These are phyloP conservation scores for Dryas integrifolia DNA, from an alignment of 331 rosid species.

Conservation along the genomic window DNA sequence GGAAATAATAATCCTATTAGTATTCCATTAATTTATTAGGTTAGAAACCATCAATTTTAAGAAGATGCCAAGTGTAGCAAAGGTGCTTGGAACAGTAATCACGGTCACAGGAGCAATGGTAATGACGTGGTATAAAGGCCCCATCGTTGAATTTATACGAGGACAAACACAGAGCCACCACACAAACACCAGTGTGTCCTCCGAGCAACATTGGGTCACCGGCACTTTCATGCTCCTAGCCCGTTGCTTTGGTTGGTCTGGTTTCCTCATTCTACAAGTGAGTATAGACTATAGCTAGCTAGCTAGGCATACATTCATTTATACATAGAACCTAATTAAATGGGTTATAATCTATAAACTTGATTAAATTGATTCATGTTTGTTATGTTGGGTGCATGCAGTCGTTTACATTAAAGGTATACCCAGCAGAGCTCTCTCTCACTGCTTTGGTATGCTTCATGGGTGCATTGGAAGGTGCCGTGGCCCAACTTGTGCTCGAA, in stretches of 20 bases:
- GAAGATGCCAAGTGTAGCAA: constrained; percentile 62
- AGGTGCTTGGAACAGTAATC: constrained; percentile 69
- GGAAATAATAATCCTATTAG: no score
- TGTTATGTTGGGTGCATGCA: constrained; percentile 30
- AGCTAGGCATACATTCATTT: not conserved
- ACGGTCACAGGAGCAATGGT: constrained; percentile 87
- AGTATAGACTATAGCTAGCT: not conserved
- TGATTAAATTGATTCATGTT: no score
- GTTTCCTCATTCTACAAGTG: constrained; percentile 87
- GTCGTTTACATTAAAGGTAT: constrained; percentile 75
- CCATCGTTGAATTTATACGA: constrained; percentile 45
- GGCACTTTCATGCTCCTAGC: constrained; percentile 64
- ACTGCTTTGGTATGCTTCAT: constrained; percentile 72
- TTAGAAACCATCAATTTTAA: constrained; percentile 58
- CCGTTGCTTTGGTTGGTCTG: constrained; percentile 77
- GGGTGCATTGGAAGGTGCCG: constrained; percentile 71
- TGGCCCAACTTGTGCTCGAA: constrained; percentile 60
- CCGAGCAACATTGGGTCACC: constrained; percentile 57
- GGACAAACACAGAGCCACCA: constrained; percentile 35
- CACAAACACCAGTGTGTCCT: constrained; percentile 20
- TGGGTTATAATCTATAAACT: no score
- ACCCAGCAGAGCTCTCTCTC: constrained; percentile 83
- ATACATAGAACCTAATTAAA: not conserved
- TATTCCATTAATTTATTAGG: constrained; percentile 31
- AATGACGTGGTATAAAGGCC: constrained; percentile 86